phyloP scores from a whole-genome alignment of 148 eudicot genomes.

The Rhododendron griersonianum region DNA sequence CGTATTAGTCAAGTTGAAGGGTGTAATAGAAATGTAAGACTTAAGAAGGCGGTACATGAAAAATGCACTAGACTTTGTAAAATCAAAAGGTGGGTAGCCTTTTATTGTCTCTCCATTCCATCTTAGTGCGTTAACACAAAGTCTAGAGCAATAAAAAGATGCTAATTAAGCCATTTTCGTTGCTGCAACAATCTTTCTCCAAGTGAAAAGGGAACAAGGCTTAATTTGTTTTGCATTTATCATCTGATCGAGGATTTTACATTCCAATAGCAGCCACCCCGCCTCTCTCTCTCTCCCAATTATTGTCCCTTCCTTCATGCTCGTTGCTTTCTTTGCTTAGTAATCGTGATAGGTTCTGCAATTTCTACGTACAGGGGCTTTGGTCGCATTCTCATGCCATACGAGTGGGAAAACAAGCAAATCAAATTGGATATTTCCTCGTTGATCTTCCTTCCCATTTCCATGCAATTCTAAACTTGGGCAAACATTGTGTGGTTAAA shows the following conservation, averaged over 20 bases:
- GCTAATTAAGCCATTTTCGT: constrained; percentile 21
- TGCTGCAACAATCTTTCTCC: constrained; percentile 14
- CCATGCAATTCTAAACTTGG: constrained; percentile 60
- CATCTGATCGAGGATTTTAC: background rate
- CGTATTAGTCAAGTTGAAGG: background rate
- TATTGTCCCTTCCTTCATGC: background rate
- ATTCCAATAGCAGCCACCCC: background rate
- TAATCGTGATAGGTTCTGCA: background rate
- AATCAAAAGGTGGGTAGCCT: constrained; percentile 16
- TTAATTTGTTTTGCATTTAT: background rate
- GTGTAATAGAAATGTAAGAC: background rate
- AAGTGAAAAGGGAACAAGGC: background rate
- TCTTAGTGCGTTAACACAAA: constrained; percentile 12
- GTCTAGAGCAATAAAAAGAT: constrained; percentile 14
- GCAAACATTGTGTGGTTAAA: constrained; percentile 46
- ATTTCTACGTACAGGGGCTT: constrained; percentile 44
- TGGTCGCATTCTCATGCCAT: constrained; percentile 52
- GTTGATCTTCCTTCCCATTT: constrained; percentile 84
- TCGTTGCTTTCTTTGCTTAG: background rate
- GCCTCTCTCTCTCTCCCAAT: background rate
- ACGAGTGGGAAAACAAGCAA: constrained; percentile 22
- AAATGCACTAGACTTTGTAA: constrained; percentile 18
- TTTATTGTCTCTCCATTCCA: constrained; percentile 26
- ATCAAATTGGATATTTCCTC: constrained; percentile 55
- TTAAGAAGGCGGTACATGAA: constrained; percentile 12